These are phyloP conservation scores for Puccinia polysora DNA, from an alignment of 1,284 basidiomycete species.

Conservation along the genomic window DNA sequence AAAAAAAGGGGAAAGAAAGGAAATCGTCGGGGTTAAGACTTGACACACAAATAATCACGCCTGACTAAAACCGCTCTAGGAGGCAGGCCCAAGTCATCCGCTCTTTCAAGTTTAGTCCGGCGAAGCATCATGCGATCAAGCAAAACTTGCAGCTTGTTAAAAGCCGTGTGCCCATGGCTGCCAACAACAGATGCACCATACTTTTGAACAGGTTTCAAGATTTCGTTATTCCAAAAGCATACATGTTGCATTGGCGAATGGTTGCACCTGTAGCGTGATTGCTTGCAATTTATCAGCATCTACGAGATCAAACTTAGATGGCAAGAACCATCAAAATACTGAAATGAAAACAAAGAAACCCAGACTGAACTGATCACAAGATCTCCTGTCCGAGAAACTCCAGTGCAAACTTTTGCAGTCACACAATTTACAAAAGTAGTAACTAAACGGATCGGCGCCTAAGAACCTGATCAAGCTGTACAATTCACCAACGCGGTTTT, in stretches of 20 bases:
- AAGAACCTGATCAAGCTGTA: constrained; percentile 72
- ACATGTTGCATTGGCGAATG: constrained; percentile 93
- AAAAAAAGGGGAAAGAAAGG: neutral
- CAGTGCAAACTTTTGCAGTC: constrained; percentile 85
- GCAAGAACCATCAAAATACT: neutral
- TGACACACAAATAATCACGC: constrained; percentile 87
- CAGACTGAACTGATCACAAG: constrained; percentile 68
- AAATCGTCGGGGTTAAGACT: constrained; percentile 61
- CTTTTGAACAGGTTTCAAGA: constrained; percentile 88
- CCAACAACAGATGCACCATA: constrained; percentile 54
- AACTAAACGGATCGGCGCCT: constrained; percentile 42
- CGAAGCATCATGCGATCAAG: constrained; percentile 95
- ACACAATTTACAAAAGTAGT: constrained; percentile 51
- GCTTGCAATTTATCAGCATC: neutral
- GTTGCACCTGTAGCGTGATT: constrained; percentile 14
- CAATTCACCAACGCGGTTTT: constrained; percentile 78
- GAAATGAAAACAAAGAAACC: neutral
- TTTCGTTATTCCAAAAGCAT: constrained; percentile 78
- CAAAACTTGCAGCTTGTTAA: constrained; percentile 42
- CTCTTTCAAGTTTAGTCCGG: constrained; percentile 70
- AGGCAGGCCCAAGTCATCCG: constrained; percentile 95
- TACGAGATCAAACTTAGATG: neutral
- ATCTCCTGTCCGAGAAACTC: constrained; percentile 74
- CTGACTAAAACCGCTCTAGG: constrained; percentile 86
- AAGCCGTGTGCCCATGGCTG: constrained; percentile 38